Evolutionary conservation across 176 grass and related monocot genomes (phyloP), one percentile per base, ranked within the genome.

Genomic region (Elymus sibiricus): DNA sequence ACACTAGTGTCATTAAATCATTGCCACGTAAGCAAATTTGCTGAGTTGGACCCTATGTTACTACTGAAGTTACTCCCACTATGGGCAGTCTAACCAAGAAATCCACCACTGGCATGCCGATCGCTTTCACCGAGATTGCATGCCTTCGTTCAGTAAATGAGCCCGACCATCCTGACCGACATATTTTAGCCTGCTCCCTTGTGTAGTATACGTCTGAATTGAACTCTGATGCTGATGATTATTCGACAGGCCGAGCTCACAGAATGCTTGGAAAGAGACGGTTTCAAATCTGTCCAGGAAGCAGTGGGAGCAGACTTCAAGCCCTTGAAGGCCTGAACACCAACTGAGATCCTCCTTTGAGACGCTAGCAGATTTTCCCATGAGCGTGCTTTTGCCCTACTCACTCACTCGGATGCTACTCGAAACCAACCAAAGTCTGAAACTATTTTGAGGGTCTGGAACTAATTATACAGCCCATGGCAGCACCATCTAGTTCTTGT

Each of bases 221-320:
- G 49, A 53, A 53, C 13, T 58, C 32, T 83, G 70, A 79, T 81
- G 82, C 75, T 83, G 25, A 67, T 72, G 59, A 44, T 82, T 80
- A 46, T 70, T 51, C 2, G 17, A 11, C 86, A 99, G 97, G 92
- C 89, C 67, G 94, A 99, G 78, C 82, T 99, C 29, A 90, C 94
- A 38, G 90, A 96, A 84, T 96, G 94, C 86, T 90, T 99, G 83
- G 94, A 94, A 85, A 92, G 87, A 78, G 97, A 99, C 60, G 97
- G 94, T 29, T 99, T 96, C 91, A 96, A 99, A 86, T 94, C 94
- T 85, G 79, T 93, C 22, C 88, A 94, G 79, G 89, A 96, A 89
- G 97, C 94, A 60, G 82, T 99, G 5, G 94, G 97, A 38, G 94
- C 79, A 64, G 94, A 99, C 83, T 93, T 76, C 77, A 91, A 93